Conservation (phyloP, 495 filamentous ascomycete species). For the Hypoxylon trugodes region DNA sequence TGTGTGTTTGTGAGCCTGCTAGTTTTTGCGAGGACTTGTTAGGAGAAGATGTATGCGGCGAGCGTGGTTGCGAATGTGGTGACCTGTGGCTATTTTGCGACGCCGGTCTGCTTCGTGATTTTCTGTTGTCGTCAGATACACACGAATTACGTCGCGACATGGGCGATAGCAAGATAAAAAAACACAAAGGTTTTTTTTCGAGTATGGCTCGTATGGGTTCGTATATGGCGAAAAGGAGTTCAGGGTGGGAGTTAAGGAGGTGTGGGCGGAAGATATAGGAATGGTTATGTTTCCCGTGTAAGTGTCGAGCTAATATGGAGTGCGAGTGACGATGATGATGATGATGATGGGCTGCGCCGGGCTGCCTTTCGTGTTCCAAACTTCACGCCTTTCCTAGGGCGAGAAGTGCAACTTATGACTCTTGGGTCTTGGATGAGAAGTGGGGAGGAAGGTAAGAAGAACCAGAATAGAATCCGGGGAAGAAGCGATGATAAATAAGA, state of each 20-base stretch:
- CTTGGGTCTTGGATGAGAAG: too few species aligned
- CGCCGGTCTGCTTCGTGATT: slow-evolving; percentile 31
- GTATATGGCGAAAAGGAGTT: too few species aligned
- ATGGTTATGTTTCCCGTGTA: background rate
- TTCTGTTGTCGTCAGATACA: slow-evolving; percentile 42
- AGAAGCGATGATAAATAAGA: slow-evolving; percentile 33
- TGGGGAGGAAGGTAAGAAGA: slow-evolving; percentile 19
- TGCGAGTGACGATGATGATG: background rate
- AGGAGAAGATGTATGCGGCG: slow-evolving; percentile 28
- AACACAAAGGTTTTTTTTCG: background rate
- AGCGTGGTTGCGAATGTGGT: slow-evolving; percentile 35
- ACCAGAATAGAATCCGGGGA: slow-evolving; percentile 24
- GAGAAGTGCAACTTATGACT: slow-evolving; percentile 22
- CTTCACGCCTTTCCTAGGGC: slow-evolving; percentile 26
- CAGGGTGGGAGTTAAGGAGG: too few species aligned
- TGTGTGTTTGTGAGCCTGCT: slow-evolving; percentile 31
- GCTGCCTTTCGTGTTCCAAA: slow-evolving; percentile 26
- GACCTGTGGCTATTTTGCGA: slow-evolving; percentile 35
- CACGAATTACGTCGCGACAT: slow-evolving; percentile 44
- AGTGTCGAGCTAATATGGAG: slow-evolving; percentile 3
- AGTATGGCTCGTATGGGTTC: too few species aligned
- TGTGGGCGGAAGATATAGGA: background rate
- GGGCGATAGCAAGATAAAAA: slow-evolving; percentile 14
- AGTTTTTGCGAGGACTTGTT: slow-evolving; percentile 27
- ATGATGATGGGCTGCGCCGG: slow-evolving; percentile 27